A percentile compares a stretch with the other conserved stretches of the same genome.
Conservation (phyloP, 2,329 filamentous ascomycete species). For the Ceratocystis cacaofunesta region DNA sequence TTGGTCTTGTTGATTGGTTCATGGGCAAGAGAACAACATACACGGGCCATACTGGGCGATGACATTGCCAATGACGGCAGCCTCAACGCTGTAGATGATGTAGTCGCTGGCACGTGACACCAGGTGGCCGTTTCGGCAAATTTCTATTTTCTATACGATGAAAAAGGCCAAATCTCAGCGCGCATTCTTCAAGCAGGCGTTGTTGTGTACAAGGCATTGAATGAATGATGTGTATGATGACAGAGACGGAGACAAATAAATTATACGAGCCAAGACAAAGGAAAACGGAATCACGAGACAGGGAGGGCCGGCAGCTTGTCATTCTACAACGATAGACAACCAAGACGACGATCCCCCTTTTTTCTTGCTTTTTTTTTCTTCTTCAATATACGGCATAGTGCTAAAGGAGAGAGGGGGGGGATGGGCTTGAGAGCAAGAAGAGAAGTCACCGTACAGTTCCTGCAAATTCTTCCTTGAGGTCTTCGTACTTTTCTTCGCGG, state of each 20-base stretch:
- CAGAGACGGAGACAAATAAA: constrained; percentile 18
- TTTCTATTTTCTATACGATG: constrained; percentile 54
- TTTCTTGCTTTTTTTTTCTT: no score
- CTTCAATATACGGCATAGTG: constrained; percentile 1
- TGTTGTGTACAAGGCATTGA: not conserved
- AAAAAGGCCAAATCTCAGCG: constrained; percentile 36
- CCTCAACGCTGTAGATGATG: constrained; percentile 97
- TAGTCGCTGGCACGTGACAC: constrained; percentile 95
- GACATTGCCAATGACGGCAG: constrained; percentile 73
- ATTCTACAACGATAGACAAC: constrained; percentile 19
- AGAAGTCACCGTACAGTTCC: constrained; percentile 54
- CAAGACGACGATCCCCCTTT: not conserved
- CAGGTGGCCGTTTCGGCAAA: constrained; percentile 85
- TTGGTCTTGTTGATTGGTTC: not conserved
- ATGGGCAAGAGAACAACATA: constrained; percentile 31
- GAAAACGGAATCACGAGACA: constrained; percentile 21
- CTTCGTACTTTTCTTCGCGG: constrained; percentile 73
- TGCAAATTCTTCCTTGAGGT: constrained; percentile 65
- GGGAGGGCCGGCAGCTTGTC: constrained; percentile 12
- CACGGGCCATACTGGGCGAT: constrained; percentile 84
- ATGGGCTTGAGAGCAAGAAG: constrained; percentile 18
- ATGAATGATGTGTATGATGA: constrained; percentile 4
- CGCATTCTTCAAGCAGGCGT: constrained; percentile 19
- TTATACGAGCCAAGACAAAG: constrained; percentile 6
- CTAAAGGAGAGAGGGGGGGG: not conserved